Evolutionary conservation across 2,329 filamentous ascomycete species (phyloP).

Genomic region (Niveomyces coronatus): DNA sequence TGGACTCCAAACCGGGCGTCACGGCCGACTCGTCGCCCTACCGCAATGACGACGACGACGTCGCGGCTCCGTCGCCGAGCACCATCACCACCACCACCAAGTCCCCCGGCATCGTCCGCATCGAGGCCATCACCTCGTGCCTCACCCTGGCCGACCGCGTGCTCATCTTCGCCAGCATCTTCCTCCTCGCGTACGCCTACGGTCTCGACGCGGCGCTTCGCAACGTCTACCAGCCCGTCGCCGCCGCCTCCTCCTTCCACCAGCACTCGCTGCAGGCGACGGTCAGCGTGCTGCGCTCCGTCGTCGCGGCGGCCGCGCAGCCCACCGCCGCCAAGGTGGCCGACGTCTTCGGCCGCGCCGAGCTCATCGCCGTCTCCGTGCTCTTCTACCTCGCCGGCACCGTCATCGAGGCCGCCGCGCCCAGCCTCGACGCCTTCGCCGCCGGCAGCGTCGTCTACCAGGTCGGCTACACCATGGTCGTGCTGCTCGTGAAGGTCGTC

Average conservation of each 20-base stretch:
- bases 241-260: conserved; percentile 39
- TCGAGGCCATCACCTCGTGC: conserved; percentile 44
- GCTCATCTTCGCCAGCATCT: conserved; percentile 49
- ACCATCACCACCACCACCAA: neutral
- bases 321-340: conserved; percentile 49
- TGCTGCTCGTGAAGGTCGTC: conserved; percentile 56
- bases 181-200: conserved; percentile 54
- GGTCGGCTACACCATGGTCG: conserved; percentile 51
- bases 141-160: conserved; percentile 42
- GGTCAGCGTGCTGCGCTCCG: conserved; percentile 45
- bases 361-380: conserved; percentile 43
- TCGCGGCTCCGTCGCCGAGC: neutral
- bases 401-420: conserved; percentile 42
- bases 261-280: conserved; percentile 47
- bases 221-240: conserved; percentile 44
- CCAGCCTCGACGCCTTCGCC: conserved; percentile 38
- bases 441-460: conserved; percentile 51
- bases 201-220: conserved; percentile 49
- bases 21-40: no score
- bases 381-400: conserved; percentile 50
- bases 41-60: neutral
- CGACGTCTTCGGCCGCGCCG: conserved; percentile 51
- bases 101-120: conserved; percentile 43
- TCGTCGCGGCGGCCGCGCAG: conserved; percentile 49
- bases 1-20: no score